Evolutionary conservation across 345 rosid genomes (phyloP), one percentile per base, ranked within the genome.

Genomic region (Boechera stricta): DNA sequence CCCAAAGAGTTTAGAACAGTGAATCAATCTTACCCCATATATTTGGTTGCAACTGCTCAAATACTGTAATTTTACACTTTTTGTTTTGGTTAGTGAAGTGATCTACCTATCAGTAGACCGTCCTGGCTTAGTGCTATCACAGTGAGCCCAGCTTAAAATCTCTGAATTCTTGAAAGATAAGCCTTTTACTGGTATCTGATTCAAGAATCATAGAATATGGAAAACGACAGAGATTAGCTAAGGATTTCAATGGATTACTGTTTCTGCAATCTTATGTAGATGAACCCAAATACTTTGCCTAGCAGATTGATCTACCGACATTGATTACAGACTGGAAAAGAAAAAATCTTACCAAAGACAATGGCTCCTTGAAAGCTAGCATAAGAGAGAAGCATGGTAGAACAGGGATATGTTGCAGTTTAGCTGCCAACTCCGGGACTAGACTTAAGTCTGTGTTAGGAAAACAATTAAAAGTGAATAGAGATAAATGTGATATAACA

Each of bases 71-170:
- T 10, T 5, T 16, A 51, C 60, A 67, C 6, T 24, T 32, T 31
- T 8, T 52, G 32, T 59, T 16, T 52, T 58, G 26, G 67, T 35
- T 29, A 36, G 60, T 24, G 61, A 56, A 78, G 59, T 36, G 12
- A 47, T 62, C 28, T 64, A 87, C 95, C 87, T 86, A 71, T 84
- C 73, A 60, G 88, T 56, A 55, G 93, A 80, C 45, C 93, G 94
- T 55, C 93, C 89, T 8, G 95, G 97, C 86, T 90, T 93, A 77
- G 84, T 77, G 78, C 90, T 90, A 80, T 90, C 93, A 83, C 91
- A 93, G 56, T 85, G 82, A 75, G 89, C 88, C 92, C 95, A 86
- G 67, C 85, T 87, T 77, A 93, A 80, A 74, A 89, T 75, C 77
- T 77, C 77, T 33, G 95, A 91, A 65, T 91, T 86, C 59, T 75